These are phyloP conservation scores for Rhizoctonia solani DNA, from an alignment of 1,284 basidiomycete species.

Conservation along the genomic window DNA sequence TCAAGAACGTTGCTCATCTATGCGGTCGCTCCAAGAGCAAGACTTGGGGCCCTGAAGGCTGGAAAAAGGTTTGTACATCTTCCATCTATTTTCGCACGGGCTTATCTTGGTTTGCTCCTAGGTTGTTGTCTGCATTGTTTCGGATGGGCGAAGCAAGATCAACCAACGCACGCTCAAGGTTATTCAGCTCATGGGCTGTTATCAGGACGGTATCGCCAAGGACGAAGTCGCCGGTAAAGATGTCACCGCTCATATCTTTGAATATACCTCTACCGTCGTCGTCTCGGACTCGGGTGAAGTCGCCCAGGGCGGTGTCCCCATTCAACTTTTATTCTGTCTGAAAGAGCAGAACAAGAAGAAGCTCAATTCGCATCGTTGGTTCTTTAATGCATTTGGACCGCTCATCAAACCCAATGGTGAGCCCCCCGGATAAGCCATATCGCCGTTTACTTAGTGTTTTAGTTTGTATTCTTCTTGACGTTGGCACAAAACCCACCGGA, in stretches of 20 bases:
- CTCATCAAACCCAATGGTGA: conserved; percentile 80
- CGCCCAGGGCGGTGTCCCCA: conserved; percentile 77
- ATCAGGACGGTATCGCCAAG: conserved; percentile 95
- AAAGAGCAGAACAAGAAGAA: conserved; percentile 98
- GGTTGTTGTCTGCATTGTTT: conserved; percentile 88
- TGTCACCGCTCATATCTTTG: conserved; percentile 92
- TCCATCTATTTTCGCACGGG: background rate
- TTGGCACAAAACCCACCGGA: conserved; percentile 91
- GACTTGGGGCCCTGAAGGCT: conserved; percentile 92
- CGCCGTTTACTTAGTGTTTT: conserved; percentile 32
- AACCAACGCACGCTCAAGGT: conserved; percentile 87
- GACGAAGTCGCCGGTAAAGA: conserved; percentile 90
- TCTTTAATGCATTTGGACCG: conserved; percentile 95
- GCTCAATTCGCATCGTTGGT: conserved; percentile 91
- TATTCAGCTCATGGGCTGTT: conserved; percentile 85
- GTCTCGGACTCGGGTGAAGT: conserved; percentile 87
- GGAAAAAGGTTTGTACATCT: conserved; percentile 74
- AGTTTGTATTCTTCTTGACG: conserved; percentile 88
- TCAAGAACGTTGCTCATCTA: conserved; percentile 88
- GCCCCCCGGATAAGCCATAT: conserved; percentile 36
- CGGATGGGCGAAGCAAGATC: conserved; percentile 88
- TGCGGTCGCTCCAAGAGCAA: conserved; percentile 80
- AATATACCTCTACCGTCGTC: conserved; percentile 79
- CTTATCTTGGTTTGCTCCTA: conserved; percentile 27
- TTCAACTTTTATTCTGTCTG: conserved; percentile 92